phyloP scores from a whole-genome alignment of 2,329 filamentous ascomycete genomes.

The Trematosphaeria pertusa region DNA sequence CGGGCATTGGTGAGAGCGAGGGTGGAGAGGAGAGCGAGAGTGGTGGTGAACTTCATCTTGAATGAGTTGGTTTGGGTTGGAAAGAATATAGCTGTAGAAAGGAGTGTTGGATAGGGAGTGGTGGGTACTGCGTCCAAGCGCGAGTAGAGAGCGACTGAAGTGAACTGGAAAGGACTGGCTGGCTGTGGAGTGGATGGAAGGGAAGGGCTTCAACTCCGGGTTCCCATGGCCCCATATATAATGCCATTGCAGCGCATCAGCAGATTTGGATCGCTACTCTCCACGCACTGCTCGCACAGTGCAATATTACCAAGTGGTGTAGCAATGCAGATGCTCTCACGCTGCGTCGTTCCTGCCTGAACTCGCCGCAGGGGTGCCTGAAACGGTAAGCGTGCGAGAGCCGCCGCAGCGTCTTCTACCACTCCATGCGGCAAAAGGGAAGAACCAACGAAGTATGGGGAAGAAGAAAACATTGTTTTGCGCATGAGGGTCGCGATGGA shows the following conservation, averaged over 20 bases:
- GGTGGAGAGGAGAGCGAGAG: conserved; percentile 25
- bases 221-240: conserved; percentile 20
- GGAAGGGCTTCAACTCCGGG: background rate
- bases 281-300: background rate
- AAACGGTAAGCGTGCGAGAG: conserved; percentile 27
- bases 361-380: no score
- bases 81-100: background rate
- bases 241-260: conserved; percentile 2
- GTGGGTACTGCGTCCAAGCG: conserved; percentile 30
- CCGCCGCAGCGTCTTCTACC: conserved; percentile 23
- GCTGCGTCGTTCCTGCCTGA: conserved; percentile 17
- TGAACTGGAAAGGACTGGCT: conserved; percentile 20
- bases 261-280: conserved; percentile 3
- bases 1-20: conserved; percentile 26
- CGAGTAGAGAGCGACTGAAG: conserved; percentile 24
- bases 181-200: no score
- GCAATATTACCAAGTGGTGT: conserved; percentile 18
- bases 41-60: conserved; percentile 35
- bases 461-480: conserved; percentile 16
- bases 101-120: conserved; percentile 6
- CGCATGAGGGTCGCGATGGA: conserved; percentile 1
- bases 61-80: conserved; percentile 1
- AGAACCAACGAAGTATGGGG: conserved; percentile 1
- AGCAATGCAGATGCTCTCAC: conserved; percentile 17
- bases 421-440: conserved; percentile 12